phyloP scores from a whole-genome alignment of 176 grass and related monocot genomes.

The Oryza brachyantha region DNA sequence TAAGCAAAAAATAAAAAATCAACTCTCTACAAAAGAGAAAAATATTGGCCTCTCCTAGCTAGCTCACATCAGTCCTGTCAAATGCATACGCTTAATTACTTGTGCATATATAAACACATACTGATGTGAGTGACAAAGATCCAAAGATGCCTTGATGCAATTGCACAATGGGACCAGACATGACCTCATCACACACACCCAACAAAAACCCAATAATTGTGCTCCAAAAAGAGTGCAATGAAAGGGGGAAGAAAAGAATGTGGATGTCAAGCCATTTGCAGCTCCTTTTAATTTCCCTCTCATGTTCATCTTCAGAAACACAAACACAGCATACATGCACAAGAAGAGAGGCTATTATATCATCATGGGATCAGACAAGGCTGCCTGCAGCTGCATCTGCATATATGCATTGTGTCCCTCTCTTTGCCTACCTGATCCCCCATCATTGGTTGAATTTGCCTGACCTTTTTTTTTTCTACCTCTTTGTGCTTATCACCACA shows the following conservation, averaged over 20 bases:
- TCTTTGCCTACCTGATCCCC: background rate
- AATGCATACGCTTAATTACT: background rate
- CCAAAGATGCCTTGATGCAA: background rate
- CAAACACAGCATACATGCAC: background rate
- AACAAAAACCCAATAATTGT: conserved; percentile 24
- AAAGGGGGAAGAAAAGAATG: background rate
- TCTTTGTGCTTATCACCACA: background rate
- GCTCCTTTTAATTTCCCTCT: background rate
- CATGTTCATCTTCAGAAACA: background rate
- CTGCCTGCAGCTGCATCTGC: background rate
- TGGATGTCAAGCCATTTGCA: background rate
- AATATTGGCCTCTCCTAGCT: background rate
- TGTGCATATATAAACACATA: background rate
- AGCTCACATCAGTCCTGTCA: background rate
- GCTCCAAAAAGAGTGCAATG: conserved; percentile 6
- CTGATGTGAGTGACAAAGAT: background rate
- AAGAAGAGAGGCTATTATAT: background rate
- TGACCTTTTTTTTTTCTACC: background rate
- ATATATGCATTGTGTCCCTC: background rate
- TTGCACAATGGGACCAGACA: background rate
- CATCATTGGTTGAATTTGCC: background rate
- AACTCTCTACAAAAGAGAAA: background rate
- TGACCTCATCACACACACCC: conserved; percentile 1
- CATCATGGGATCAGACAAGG: conserved; percentile 9
- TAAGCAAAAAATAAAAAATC: background rate